Evolutionary conservation across 208 protist species (phyloP).

Genomic region (Angomonas deanei): DNA sequence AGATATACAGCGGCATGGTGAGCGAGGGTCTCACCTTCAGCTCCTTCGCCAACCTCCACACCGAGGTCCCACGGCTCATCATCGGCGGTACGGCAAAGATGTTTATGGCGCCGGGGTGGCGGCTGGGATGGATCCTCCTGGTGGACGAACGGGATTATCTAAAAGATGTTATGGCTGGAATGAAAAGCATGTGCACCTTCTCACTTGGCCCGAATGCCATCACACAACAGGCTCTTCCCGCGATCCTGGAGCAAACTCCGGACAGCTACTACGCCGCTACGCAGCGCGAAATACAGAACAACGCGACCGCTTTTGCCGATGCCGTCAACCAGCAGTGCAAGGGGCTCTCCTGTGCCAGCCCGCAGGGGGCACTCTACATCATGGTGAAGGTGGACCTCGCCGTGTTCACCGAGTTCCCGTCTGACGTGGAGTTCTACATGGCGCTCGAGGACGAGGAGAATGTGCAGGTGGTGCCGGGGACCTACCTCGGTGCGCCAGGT

Average conservation of each 20-base stretch:
- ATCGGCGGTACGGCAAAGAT: slow-evolving; percentile 84
- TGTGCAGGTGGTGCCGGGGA: slow-evolving; percentile 74
- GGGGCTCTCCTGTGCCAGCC: slow-evolving; percentile 55
- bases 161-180: slow-evolving; percentile 15
- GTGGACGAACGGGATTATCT: slow-evolving; percentile 35
- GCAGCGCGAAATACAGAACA: slow-evolving; percentile 35
- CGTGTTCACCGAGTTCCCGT: slow-evolving; percentile 14
- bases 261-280: slow-evolving; percentile 32
- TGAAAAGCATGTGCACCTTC: slow-evolving; percentile 30
- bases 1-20: slow-evolving; percentile 91
- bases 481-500: slow-evolving; percentile 50
- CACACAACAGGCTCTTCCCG: slow-evolving; percentile 57
- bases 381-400: slow-evolving; percentile 69
- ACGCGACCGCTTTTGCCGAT: slow-evolving; percentile 46
- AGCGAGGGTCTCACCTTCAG: slow-evolving; percentile 51
- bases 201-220: slow-evolving; percentile 81
- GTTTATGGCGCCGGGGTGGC: slow-evolving; percentile 89
- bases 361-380: slow-evolving; percentile 80
- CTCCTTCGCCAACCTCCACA: slow-evolving; percentile 50
- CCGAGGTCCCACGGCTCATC: slow-evolving; percentile 57
- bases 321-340: slow-evolving; percentile 24
- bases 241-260: slow-evolving; percentile 47
- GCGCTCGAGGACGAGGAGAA: slow-evolving; percentile 57
- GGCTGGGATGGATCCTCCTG: slow-evolving; percentile 74
- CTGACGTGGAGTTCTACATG: slow-evolving; percentile 66